Conservation (phyloP, 306 rosid species). For the Rosa chinensis region DNA sequence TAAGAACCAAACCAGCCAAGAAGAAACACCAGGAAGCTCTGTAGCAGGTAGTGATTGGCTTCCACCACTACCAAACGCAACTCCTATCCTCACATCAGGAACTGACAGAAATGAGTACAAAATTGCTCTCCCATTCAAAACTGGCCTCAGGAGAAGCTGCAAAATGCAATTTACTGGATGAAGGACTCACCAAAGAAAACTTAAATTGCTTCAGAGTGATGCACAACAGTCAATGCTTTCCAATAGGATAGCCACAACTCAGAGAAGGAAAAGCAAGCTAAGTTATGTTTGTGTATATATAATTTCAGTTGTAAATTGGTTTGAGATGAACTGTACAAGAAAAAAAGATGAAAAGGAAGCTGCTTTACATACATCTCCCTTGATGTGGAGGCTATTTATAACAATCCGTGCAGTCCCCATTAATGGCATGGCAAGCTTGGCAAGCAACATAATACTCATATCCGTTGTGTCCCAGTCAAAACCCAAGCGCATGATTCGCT, state of each 20-base stretch:
- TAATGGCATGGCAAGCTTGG: conserved; percentile 85
- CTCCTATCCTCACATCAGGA: conserved; percentile 91
- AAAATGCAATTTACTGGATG: conserved; percentile 34
- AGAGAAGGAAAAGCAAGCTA: background rate
- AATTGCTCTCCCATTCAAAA: conserved; percentile 79
- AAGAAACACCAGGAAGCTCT: conserved; percentile 88
- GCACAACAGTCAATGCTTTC: background rate
- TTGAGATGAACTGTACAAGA: background rate
- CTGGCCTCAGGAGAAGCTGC: conserved; percentile 78
- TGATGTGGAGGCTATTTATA: conserved; percentile 88
- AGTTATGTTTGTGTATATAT: background rate
- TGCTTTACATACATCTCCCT: conserved; percentile 82
- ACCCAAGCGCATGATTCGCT: conserved; percentile 75
- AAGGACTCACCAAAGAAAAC: conserved; percentile 3
- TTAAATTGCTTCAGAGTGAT: conserved; percentile 13
- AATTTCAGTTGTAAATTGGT: background rate
- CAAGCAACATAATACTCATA: conserved; percentile 84
- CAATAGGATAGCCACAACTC: background rate
- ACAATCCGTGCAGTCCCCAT: conserved; percentile 92
- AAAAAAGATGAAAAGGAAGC: conserved; percentile 19
- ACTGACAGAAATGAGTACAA: conserved; percentile 74
- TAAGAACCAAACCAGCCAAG: conserved; percentile 78
- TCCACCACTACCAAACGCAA: conserved; percentile 98
- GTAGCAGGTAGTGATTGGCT: conserved; percentile 97
- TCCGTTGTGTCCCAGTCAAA: conserved; percentile 96